Percentiles rank a stretch among this genome's conserved stretches.
Conservation (phyloP, 2,329 filamentous ascomycete genomes). For the Aspergillus ochraceus region DNA sequence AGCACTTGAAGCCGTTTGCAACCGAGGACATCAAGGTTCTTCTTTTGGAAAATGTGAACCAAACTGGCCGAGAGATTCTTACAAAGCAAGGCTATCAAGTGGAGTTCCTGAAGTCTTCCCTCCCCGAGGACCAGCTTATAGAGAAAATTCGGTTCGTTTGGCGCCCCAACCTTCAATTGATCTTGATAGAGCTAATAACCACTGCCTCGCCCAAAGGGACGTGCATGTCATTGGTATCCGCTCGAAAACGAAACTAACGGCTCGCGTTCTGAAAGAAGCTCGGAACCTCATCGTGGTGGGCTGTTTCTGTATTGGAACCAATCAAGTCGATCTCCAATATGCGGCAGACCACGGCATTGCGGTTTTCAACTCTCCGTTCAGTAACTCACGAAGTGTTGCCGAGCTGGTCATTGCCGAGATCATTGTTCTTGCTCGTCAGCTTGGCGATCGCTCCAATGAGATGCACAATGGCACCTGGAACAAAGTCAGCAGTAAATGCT, state of each 20-base stretch:
- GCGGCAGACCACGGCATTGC: slow-evolving; percentile 67
- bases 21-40: slow-evolving; percentile 96
- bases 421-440: slow-evolving; percentile 84
- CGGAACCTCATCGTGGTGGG: slow-evolving; percentile 94
- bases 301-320: slow-evolving; percentile 99
- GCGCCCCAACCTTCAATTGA: background rate
- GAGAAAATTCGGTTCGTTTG: slow-evolving; percentile 81
- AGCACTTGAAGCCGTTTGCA: slow-evolving; percentile 91
- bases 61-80: slow-evolving; percentile 82
- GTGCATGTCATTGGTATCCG: slow-evolving; percentile 97
- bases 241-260: slow-evolving; percentile 93
- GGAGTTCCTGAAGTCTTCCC: slow-evolving; percentile 81
- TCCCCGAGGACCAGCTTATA: slow-evolving; percentile 91
- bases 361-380: slow-evolving; percentile 98
- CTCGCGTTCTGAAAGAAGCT: slow-evolving; percentile 79
- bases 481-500: slow-evolving; percentile 94
- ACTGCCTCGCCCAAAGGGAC: slow-evolving; percentile 57
- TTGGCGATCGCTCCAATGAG: slow-evolving; percentile 90
- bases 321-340: slow-evolving; percentile 47
- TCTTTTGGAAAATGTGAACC: slow-evolving; percentile 92
- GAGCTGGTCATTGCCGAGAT: slow-evolving; percentile 95
- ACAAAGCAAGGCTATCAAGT: slow-evolving; percentile 91
- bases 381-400: slow-evolving; percentile 94
- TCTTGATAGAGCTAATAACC: slow-evolving; percentile 8
- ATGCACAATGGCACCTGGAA: slow-evolving; percentile 96